Conservation (phyloP, 257 asterid species). For the Nicotiana tomentosiformis region DNA sequence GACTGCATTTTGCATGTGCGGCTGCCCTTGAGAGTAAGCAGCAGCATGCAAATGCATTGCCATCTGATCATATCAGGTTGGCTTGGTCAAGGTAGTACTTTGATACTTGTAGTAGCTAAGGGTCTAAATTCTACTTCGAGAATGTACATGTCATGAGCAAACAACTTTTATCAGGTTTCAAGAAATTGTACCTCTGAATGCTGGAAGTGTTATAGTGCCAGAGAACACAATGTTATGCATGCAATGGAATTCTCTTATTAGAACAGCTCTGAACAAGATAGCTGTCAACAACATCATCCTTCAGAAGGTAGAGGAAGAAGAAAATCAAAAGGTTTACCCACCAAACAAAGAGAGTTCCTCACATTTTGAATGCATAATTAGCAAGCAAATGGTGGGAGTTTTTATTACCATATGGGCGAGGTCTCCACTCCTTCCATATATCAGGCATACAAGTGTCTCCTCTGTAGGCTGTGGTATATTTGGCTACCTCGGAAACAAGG, state of each 20-base stretch:
- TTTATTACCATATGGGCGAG: conserved; percentile 53
- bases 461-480: conserved; percentile 54
- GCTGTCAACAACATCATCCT: conserved; percentile 4
- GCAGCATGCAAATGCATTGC: not conserved
- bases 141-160: not conserved
- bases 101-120: not conserved
- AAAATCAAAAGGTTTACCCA: conserved; percentile 35
- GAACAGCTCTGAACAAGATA: conserved; percentile 46
- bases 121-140: not conserved
- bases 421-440: conserved; percentile 29
- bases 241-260: conserved; percentile 54
- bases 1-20: not conserved
- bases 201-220: conserved; percentile 42
- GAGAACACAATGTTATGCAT: conserved; percentile 33
- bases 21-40: not conserved
- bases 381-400: conserved; percentile 63
- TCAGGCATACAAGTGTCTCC: conserved; percentile 44
- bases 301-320: conserved; percentile 40
- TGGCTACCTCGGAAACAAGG: conserved; percentile 62
- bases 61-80: not conserved
- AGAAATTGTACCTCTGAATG: conserved; percentile 63
- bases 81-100: not conserved
- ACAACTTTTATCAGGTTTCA: conserved; percentile 48
- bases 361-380: conserved; percentile 35
- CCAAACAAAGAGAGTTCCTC: conserved; percentile 21